Base-by-base conservation (phyloP, 2,329 filamentous ascomycete genomes). In the Arthrocladium fulminans region DNA sequence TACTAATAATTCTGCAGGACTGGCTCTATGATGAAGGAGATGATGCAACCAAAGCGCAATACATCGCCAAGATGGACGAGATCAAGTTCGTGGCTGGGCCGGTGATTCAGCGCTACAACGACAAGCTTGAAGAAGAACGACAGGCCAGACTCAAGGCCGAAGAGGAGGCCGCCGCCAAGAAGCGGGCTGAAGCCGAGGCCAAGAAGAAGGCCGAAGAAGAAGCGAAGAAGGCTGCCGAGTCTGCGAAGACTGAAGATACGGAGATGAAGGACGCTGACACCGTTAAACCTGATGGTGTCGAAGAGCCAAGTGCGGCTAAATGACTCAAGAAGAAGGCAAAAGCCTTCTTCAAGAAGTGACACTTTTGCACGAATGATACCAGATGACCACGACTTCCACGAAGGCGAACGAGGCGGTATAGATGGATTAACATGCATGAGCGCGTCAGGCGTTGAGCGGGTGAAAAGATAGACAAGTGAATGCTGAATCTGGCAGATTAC, bases 21-120 rank as follows among this genome's bases (percentile, higher is more conserved):
- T 98, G 92, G 92, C 77, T 98, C 53, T 97, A 97, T 69, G 90
- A 96, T 47, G 92, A 97, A 48, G 92, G 92, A 52, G 89, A 96
- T 55, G 92, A 98, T 67, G 81, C 88, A 57, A 85, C 85, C 62
- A 97, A 97, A 77, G 88, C 86, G 47, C 79, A 92, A 62, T 98
- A 98, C 72, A 73, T 94, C 53, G 79, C 87, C 71, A 98, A 97
- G 80, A 83, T 92, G 68, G 92, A 97, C 55, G 92, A 98, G 69
- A 88, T 98, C 67, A 86, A 88, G 59, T 81, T 86, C 58, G 78
- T 95, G 61, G 86, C 88, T 40, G 92, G 89, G 13, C 90, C 92
- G 51, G 87, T 98, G 63, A 80, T 88, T 56, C 88, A 95, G 74
- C 86, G 90, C 59, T 88, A 95, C 77, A 89, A 90, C 66, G 92